Conservation (phyloP, 768 basidiomycete genomes). For the Boletus patriciae region DNA sequence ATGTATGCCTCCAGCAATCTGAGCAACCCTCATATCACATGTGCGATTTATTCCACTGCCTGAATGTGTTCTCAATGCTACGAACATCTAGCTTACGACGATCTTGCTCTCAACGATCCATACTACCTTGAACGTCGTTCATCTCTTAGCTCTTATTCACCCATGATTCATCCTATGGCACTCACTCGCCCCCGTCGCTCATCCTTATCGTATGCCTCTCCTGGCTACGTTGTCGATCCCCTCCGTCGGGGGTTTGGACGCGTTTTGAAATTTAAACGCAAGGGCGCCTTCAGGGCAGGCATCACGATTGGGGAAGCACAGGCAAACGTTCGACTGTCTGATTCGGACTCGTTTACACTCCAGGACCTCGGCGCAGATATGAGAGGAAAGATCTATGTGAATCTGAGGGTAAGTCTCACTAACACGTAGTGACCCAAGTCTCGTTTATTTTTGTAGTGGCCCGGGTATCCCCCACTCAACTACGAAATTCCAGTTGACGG, state of each 20-base stretch:
- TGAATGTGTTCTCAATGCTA: conserved; percentile 1
- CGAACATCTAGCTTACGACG: conserved; percentile 51
- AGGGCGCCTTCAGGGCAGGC: conserved; percentile 62
- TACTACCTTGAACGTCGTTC: conserved; percentile 44
- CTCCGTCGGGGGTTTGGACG: conserved; percentile 50
- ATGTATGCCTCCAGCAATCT: conserved; percentile 42
- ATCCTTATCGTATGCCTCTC: conserved; percentile 42
- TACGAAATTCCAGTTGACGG: conserved; percentile 74
- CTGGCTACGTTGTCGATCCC: conserved; percentile 39
- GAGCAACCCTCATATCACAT: conserved; percentile 45
- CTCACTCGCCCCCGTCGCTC: conserved; percentile 35
- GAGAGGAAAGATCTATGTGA: conserved; percentile 58
- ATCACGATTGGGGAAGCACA: conserved; percentile 71
- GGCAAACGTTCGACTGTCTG: conserved; percentile 57
- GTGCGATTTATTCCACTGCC: conserved; percentile 30
- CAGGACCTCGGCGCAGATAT: conserved; percentile 66
- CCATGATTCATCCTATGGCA: conserved; percentile 23
- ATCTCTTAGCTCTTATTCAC: conserved; percentile 21
- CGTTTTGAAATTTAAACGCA: conserved; percentile 72
- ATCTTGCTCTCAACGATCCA: conserved; percentile 46
- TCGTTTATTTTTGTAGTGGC: conserved; percentile 50
- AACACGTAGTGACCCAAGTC: background rate
- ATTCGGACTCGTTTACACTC: conserved; percentile 59
- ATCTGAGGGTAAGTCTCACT: conserved; percentile 51
- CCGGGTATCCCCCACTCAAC: conserved; percentile 65